A percentile compares a stretch with the other conserved stretches of the same genome.
phyloP scores from a whole-genome alignment of 768 basidiomycete genomes.

The Mycena belliarum region DNA sequence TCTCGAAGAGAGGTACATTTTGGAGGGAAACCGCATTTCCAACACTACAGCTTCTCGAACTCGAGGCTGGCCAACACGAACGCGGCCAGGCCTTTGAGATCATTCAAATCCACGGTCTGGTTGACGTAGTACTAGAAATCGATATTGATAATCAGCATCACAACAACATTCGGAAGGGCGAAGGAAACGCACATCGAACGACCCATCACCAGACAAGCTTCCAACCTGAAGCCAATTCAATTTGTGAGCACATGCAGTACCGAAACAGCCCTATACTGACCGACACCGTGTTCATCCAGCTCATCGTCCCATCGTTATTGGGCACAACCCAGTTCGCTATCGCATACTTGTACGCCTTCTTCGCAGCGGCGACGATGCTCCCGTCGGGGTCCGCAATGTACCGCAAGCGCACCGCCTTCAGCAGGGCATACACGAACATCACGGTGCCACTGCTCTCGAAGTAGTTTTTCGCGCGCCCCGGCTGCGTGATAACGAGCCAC shows the following conservation, averaged over 20 bases:
- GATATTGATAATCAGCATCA: neutral
- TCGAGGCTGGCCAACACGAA: slow-evolving; percentile 51
- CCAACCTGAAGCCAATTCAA: slow-evolving; percentile 35
- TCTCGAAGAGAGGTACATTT: too few species aligned
- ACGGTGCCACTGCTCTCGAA: slow-evolving; percentile 49
- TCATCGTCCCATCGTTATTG: slow-evolving; percentile 45
- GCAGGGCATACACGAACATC: slow-evolving; percentile 49
- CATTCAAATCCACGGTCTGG: slow-evolving; percentile 39
- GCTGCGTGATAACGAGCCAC: slow-evolving; percentile 54
- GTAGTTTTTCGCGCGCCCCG: slow-evolving; percentile 45
- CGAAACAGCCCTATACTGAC: slow-evolving; percentile 27
- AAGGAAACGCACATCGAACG: slow-evolving; percentile 35
- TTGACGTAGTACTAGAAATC: slow-evolving; percentile 43
- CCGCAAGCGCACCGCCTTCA: slow-evolving; percentile 46
- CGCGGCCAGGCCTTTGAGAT: slow-evolving; percentile 47
- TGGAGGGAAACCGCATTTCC: too few species aligned
- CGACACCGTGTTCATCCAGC: slow-evolving; percentile 47
- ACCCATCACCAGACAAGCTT: slow-evolving; percentile 38
- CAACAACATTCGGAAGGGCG: neutral
- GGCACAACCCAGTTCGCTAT: slow-evolving; percentile 39
- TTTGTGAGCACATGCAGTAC: neutral
- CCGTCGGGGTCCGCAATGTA: slow-evolving; percentile 41
- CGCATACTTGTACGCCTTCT: slow-evolving; percentile 45
- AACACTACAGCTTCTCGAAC: slow-evolving; percentile 31
- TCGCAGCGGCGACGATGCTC: slow-evolving; percentile 37